Conservation (phyloP, 2,329 filamentous ascomycete genomes). For the Apiospora sp. region DNA sequence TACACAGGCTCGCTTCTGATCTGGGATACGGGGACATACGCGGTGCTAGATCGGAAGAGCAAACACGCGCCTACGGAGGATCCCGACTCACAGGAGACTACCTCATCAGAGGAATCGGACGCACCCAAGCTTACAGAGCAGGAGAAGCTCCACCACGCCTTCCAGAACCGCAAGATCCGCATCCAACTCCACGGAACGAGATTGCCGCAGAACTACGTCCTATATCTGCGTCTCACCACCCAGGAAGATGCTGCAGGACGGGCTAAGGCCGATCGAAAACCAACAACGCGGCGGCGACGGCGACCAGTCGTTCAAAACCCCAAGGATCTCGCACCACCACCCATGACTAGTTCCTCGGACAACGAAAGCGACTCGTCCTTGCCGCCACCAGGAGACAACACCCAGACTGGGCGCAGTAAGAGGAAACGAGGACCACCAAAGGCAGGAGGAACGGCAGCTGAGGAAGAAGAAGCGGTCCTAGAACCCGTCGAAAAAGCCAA, state of each 20-base stretch:
- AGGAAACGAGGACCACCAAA: neutral
- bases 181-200: constrained; percentile 61
- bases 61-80: constrained; percentile 43
- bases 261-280: constrained; percentile 36
- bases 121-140: constrained; percentile 46
- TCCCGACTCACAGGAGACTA: constrained; percentile 45
- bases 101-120: neutral
- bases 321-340: neutral
- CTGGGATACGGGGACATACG: constrained; percentile 69
- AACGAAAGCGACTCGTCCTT: constrained; percentile 21
- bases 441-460: neutral
- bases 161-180: constrained; percentile 63
- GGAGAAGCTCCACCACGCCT: constrained; percentile 59
- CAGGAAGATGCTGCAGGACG: constrained; percentile 48
- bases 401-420: neutral
- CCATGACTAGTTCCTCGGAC: constrained; percentile 29
- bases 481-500: constrained; percentile 30
- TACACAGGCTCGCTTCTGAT: constrained; percentile 66
- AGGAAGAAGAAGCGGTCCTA: constrained; percentile 31
- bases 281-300: constrained; percentile 36
- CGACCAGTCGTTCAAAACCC: constrained; percentile 21
- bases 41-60: constrained; percentile 54
- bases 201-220: constrained; percentile 60
- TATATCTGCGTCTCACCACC: constrained; percentile 60
- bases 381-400: neutral